phyloP scores from a whole-genome alignment of 139 green algal genomes.

The Coccomyxa sp. region DNA sequence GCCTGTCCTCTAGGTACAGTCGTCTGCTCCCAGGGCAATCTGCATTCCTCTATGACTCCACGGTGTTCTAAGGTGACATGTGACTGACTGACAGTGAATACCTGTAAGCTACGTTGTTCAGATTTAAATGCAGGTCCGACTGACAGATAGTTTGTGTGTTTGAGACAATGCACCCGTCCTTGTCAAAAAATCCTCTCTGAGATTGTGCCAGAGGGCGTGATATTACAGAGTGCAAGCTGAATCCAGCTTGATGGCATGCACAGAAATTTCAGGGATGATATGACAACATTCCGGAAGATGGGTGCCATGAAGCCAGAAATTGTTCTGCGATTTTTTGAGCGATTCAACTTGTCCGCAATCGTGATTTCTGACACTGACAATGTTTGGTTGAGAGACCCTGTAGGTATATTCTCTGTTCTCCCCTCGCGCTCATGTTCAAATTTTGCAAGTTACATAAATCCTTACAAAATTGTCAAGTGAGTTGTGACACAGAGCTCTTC shows the following conservation, averaged over 20 bases:
- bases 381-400: neutral
- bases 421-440: neutral
- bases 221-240: neutral
- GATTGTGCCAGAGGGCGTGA: neutral
- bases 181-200: neutral
- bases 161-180: neutral
- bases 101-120: neutral
- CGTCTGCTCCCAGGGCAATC: neutral
- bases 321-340: neutral
- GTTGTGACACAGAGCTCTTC: neutral
- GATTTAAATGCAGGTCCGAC: neutral
- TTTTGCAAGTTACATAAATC: neutral
- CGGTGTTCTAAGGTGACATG: neutral
- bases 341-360: neutral
- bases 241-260: neutral
- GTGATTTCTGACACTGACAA: neutral
- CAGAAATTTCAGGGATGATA: neutral
- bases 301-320: neutral
- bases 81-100: neutral
- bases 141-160: neutral
- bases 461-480: neutral
- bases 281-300: slow-evolving; percentile 1
- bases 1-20: neutral
- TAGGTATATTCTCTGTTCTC: neutral
- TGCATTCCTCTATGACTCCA: neutral